Base-by-base conservation (phyloP, 208 protist genomes). In the Crithidia brevicula region DNA sequence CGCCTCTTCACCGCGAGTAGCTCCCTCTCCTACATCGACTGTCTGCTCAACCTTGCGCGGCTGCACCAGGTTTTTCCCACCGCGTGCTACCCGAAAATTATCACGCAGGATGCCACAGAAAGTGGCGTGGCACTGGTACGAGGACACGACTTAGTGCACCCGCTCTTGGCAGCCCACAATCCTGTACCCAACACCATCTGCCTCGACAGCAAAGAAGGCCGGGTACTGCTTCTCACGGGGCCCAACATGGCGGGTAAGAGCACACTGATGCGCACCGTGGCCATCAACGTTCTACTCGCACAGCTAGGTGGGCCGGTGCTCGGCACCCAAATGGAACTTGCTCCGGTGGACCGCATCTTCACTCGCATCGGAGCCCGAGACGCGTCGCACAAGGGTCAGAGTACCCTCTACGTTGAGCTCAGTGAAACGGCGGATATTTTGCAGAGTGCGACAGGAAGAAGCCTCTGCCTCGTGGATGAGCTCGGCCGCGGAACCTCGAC, bases 231-330 rank as follows among this genome's bases (percentile, higher is more conserved):
- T 16, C 74, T 99, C 18, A 99, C 98, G 8, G 98, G 98, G 10
- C 98, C 98, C 4, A 99, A 99, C 74, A 99, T 99, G 98, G 98
- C 98, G 18, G 98, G 98, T 34, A 99, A 99, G 78, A 98, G 94
- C 46, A 99, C 97, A 0, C 72, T 99, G 20, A 97, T 99, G 71
- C 85, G 98, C 38, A 97, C 96, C n/a, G 82, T 96, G 20, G 98
- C 96, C 43, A 68, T 98, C 11, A 92, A 94, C 30, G 82, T 98
- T 0, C 79, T 99, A 15, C 70, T 99, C 54, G 98, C 97, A 4
- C 98, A 99, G 70, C 73, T 99, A 38, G 98, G 99, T n/a, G 98
- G 98, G 34, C 95, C 79, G 25, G 93, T 99, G 33, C 85, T 96
- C 36, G 83, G 97, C 30, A 38, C 45, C n/a, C 58, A 38, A 20